Conservation (phyloP, 768 basidiomycete genomes). For the Obba rivulosa region DNA sequence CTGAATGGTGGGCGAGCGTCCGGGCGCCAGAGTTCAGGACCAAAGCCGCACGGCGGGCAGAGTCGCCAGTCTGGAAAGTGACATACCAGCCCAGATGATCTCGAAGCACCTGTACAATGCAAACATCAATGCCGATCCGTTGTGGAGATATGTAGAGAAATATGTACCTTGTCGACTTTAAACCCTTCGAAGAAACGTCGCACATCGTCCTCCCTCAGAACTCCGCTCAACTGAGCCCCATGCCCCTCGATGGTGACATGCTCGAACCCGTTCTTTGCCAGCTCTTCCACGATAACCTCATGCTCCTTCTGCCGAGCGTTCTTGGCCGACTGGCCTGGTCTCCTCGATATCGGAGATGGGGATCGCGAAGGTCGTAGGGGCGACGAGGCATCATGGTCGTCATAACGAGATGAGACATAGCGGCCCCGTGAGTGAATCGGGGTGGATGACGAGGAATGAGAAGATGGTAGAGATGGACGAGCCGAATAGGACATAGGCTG, state of each 20-base stretch:
- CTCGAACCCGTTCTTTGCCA: slow-evolving; percentile 60
- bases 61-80: slow-evolving; percentile 60
- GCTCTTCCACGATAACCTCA: slow-evolving; percentile 38
- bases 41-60: slow-evolving; percentile 63
- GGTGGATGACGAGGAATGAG: slow-evolving; percentile 32
- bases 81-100: slow-evolving; percentile 76
- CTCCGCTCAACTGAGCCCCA: slow-evolving; percentile 38
- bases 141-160: background rate
- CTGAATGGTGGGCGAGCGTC: slow-evolving; percentile 54
- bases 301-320: slow-evolving; percentile 27
- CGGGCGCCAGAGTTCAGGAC: slow-evolving; percentile 50
- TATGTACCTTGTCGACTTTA: slow-evolving; percentile 63
- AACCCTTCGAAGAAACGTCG: slow-evolving; percentile 63
- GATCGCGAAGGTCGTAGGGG: slow-evolving; percentile 26
- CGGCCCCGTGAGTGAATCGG: slow-evolving; percentile 26
- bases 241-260: slow-evolving; percentile 57
- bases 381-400: slow-evolving; percentile 7
- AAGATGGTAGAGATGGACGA: slow-evolving; percentile 9
- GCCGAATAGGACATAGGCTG: slow-evolving; percentile 19
- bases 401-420: slow-evolving; percentile 16
- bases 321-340: slow-evolving; percentile 30
- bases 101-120: slow-evolving; percentile 51
- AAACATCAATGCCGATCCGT: background rate
- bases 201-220: slow-evolving; percentile 65
- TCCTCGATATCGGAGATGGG: slow-evolving; percentile 37